These are phyloP conservation scores for Alternaria triticimaculans DNA, from an alignment of 2,329 filamentous ascomycete genomes.

Conservation along the genomic window DNA sequence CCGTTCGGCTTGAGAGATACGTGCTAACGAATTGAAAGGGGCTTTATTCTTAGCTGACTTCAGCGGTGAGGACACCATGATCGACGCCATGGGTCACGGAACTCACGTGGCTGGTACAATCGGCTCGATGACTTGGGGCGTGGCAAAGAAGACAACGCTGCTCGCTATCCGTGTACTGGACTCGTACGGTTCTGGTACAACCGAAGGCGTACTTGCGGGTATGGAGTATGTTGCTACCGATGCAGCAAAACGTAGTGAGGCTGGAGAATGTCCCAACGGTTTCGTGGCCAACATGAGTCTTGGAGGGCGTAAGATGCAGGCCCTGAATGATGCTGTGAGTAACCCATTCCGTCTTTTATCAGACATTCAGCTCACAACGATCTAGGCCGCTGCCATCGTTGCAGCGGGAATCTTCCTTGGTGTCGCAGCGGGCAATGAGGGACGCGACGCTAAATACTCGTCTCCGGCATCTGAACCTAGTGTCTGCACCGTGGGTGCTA, in stretches of 20 bases:
- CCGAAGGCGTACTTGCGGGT: conserved; percentile 34
- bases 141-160: conserved; percentile 45
- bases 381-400: conserved; percentile 40
- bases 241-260: conserved; percentile 3
- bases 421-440: conserved; percentile 48
- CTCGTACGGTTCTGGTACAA: conserved; percentile 29
- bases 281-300: conserved; percentile 45
- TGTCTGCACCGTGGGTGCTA: conserved; percentile 50
- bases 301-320: conserved; percentile 32
- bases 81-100: conserved; percentile 43
- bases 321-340: conserved; percentile 36
- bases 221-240: conserved; percentile 31
- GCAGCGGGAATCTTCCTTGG: conserved; percentile 45
- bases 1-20: neutral
- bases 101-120: conserved; percentile 48
- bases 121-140: conserved; percentile 39
- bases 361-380: neutral
- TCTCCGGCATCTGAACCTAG: conserved; percentile 45
- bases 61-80: conserved; percentile 25
- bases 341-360: neutral
- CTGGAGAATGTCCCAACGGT: conserved; percentile 34
- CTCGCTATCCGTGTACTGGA: conserved; percentile 48
- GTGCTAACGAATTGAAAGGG: conserved; percentile 17
- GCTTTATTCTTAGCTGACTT: conserved; percentile 37
- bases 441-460: conserved; percentile 28